Evolutionary conservation across 2,329 filamentous ascomycete genomes (phyloP).

Genomic region (Chrysoporthe austroafricana): DNA sequence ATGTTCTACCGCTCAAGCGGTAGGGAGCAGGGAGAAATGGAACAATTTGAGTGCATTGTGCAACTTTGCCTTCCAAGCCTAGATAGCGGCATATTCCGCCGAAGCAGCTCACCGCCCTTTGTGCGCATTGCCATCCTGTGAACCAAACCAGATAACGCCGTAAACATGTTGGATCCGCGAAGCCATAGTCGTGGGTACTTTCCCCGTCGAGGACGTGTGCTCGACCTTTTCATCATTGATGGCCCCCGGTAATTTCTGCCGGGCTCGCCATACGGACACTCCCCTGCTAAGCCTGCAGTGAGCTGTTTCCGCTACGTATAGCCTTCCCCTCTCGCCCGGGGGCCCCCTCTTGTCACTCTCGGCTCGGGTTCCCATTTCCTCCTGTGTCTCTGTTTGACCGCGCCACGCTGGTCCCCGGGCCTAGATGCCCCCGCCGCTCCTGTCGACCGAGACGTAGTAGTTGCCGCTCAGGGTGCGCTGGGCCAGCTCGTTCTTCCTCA

Average conservation of each 20-base stretch:
- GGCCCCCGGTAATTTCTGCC: not conserved
- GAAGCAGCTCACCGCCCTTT: not conserved
- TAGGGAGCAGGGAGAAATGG: not conserved
- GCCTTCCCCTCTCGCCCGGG: not conserved
- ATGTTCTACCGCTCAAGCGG: not conserved
- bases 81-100: not conserved
- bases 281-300: not conserved
- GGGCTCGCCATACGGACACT: not conserved
- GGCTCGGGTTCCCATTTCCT: not conserved
- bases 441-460: constrained; percentile 55
- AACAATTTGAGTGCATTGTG: not conserved
- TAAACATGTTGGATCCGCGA: not conserved
- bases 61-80: not conserved
- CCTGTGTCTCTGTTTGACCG: not conserved
- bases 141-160: not conserved
- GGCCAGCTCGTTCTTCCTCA: constrained; percentile 48
- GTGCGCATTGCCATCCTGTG: not conserved
- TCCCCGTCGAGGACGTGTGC: too few species aligned
- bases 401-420: not conserved
- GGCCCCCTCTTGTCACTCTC: not conserved
- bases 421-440: constrained; percentile 52
- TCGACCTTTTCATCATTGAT: too few species aligned
- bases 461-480: constrained; percentile 44
- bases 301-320: not conserved
- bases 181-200: not conserved